Evolutionary conservation across 2,329 filamentous ascomycete species (phyloP).

Genomic region (Claviceps lovelessii): DNA sequence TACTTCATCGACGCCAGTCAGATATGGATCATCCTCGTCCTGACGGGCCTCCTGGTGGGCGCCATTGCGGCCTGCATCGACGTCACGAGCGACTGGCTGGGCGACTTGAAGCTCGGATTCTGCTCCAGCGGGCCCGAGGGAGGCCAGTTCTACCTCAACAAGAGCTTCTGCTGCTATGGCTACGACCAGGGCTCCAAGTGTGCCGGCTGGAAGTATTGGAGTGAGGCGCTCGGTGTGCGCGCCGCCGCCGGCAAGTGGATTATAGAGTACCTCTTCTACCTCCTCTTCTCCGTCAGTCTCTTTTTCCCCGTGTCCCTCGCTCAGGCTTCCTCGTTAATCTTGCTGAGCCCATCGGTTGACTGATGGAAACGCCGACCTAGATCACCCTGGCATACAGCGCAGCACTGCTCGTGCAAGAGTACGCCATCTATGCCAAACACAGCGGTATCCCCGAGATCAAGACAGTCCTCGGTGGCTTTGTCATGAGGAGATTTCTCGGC

Average conservation of each 20-base stretch:
- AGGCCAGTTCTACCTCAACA: slow-evolving; percentile 81
- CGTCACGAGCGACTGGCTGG: slow-evolving; percentile 83
- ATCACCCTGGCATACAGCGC: slow-evolving; percentile 65
- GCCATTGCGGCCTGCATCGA: slow-evolving; percentile 79
- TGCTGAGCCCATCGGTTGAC: neutral
- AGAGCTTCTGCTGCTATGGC: slow-evolving; percentile 83
- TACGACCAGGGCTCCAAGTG: slow-evolving; percentile 75
- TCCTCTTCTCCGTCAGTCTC: slow-evolving; percentile 59
- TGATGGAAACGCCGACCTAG: slow-evolving; percentile 24
- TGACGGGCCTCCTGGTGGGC: slow-evolving; percentile 74
- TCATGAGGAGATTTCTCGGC: slow-evolving; percentile 77
- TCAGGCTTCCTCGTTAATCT: neutral
- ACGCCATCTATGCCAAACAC: slow-evolving; percentile 78
- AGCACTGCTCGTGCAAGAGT: slow-evolving; percentile 66
- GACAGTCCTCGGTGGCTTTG: slow-evolving; percentile 83
- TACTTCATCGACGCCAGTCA: slow-evolving; percentile 73
- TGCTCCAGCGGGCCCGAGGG: slow-evolving; percentile 63
- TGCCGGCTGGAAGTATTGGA: slow-evolving; percentile 77
- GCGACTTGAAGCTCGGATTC: slow-evolving; percentile 79
- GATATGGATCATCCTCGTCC: slow-evolving; percentile 77
- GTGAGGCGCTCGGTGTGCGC: slow-evolving; percentile 52
- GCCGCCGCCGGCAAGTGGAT: slow-evolving; percentile 61
- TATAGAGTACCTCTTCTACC: slow-evolving; percentile 76
- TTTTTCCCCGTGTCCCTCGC: no score
- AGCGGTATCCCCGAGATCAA: slow-evolving; percentile 98